Conservation (phyloP, 208 protist genomes). For the Phytomonas sp. region DNA sequence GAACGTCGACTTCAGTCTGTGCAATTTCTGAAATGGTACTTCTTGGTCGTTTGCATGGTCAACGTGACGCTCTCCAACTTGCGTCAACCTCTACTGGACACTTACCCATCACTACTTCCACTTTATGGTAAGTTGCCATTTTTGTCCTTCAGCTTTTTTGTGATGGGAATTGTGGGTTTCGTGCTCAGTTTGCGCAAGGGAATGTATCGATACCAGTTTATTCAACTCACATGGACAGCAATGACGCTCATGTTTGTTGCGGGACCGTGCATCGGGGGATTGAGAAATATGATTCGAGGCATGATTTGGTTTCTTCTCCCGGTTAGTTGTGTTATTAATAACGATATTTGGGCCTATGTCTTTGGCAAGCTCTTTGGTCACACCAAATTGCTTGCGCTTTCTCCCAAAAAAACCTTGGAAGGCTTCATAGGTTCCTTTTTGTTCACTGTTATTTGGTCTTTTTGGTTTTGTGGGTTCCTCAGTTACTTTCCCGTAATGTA, state of each 20-base stretch:
- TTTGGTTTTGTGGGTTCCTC: conserved; percentile 88
- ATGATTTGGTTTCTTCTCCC: conserved; percentile 92
- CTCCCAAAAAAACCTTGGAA: conserved; percentile 90
- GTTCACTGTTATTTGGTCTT: conserved; percentile 86
- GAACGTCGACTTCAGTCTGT: conserved; percentile 67
- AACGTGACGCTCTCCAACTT: conserved; percentile 32
- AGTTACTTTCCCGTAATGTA: conserved; percentile 80
- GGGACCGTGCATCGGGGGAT: conserved; percentile 46
- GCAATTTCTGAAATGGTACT: conserved; percentile 76
- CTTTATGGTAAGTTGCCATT: conserved; percentile 58
- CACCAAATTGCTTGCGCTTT: conserved; percentile 71
- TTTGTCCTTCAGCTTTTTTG: conserved; percentile 42
- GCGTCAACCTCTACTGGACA: conserved; percentile 45
- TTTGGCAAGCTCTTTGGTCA: conserved; percentile 89
- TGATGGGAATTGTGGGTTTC: conserved; percentile 83
- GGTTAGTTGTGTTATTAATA: conserved; percentile 81
- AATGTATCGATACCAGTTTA: conserved; percentile 90
- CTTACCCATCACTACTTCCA: conserved; percentile 36
- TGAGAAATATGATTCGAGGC: conserved; percentile 81
- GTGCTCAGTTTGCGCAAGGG: conserved; percentile 77
- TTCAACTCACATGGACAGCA: conserved; percentile 82
- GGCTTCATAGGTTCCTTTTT: conserved; percentile 86
- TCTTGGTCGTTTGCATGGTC: conserved; percentile 42
- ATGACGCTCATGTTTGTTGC: conserved; percentile 80
- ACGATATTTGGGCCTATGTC: conserved; percentile 89